These are phyloP conservation scores for Coffea humblotiana DNA, from an alignment of 305 asterid genomes.

Conservation along the genomic window DNA sequence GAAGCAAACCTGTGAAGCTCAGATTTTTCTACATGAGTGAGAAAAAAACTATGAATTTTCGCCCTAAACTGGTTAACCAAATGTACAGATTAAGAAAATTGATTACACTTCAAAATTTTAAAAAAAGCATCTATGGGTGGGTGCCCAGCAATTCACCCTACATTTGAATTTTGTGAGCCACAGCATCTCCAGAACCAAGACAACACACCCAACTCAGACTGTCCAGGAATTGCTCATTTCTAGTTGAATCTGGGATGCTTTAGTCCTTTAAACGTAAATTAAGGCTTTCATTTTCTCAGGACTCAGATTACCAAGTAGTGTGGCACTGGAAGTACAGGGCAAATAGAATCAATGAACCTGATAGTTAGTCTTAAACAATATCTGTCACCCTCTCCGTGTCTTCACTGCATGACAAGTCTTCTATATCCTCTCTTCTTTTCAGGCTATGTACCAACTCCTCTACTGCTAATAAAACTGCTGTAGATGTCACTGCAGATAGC, in stretches of 20 bases:
- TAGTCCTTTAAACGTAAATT: not conserved
- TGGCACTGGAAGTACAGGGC: not conserved
- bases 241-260: not conserved
- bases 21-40: not conserved
- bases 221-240: not conserved
- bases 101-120: not conserved
- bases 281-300: not conserved
- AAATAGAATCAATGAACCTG: not conserved
- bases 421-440: not conserved
- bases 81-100: not conserved
- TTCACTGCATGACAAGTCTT: not conserved
- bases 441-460: constrained; percentile 29
- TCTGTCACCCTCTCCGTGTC: not conserved
- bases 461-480: constrained; percentile 43
- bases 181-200: not conserved
- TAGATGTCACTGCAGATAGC: constrained; percentile 88
- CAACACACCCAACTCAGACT: not conserved
- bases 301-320: not conserved
- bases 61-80: not conserved
- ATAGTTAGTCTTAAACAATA: not conserved
- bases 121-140: too few relatives aligned
- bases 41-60: not conserved
- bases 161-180: not conserved
- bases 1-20: not conserved
- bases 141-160: not conserved